Conservation (phyloP, 352 stramenopile species). For the Blastocystis sp. region DNA sequence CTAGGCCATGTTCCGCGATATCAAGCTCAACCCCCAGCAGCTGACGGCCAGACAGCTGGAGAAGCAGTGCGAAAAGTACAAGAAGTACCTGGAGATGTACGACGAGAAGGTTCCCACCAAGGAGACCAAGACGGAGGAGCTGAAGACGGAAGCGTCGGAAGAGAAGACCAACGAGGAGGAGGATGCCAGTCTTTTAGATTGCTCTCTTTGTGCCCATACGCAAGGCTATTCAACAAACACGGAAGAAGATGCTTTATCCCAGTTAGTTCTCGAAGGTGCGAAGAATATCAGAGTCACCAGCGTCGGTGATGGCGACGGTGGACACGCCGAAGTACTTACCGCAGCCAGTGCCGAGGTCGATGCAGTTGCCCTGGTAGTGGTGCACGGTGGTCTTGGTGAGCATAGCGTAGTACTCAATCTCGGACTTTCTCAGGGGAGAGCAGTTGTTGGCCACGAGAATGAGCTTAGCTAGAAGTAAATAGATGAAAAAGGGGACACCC, state of each 20-base stretch:
- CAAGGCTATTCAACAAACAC: conserved; percentile 9
- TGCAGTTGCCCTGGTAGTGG: conserved; percentile 96
- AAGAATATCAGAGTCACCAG: conserved; percentile 98
- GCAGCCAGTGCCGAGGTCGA: conserved; percentile 94
- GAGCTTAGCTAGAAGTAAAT: conserved; percentile 81
- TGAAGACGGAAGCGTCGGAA: no score
- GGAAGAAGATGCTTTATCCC: no score
- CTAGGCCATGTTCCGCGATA: conserved; percentile 41
- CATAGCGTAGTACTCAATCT: conserved; percentile 99
- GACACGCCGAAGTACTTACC: conserved; percentile 98
- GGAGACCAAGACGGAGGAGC: neutral
- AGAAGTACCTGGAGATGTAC: neutral
- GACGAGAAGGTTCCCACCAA: neutral
- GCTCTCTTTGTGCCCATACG: conserved; percentile 1
- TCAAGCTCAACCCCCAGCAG: conserved; percentile 46
- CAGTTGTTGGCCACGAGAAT: conserved; percentile 96
- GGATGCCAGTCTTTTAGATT: conserved; percentile 43
- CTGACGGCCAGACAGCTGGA: conserved; percentile 6
- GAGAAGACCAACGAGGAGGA: neutral
- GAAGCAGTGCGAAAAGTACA: conserved; percentile 6
- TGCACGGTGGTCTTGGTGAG: conserved; percentile 95
- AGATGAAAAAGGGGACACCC: neutral
- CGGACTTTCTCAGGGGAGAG: conserved; percentile 93
- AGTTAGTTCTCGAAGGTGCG: conserved; percentile 69
- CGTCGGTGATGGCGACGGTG: conserved; percentile 90